A percentile compares a stretch with the other conserved stretches of the same genome.
Evolutionary conservation across 1,284 basidiomycete species (phyloP).

Genomic region (Cryptococcus floricola): DNA sequence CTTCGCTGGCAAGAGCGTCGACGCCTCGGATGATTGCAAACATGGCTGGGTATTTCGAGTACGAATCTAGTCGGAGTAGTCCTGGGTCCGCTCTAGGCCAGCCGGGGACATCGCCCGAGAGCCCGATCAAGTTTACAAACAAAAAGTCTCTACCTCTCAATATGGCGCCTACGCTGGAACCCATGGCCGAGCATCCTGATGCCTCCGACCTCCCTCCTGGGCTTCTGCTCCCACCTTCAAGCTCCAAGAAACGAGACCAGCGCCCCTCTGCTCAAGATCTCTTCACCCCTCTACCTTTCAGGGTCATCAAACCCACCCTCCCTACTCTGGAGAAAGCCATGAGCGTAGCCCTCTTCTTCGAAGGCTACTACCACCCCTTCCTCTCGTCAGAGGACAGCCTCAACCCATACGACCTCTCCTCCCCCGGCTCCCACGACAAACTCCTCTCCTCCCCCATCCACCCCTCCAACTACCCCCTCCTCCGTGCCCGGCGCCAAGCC

Average conservation of each 20-base stretch:
- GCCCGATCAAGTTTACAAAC: slow-evolving; percentile 5
- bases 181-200: not conserved
- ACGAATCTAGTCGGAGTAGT: not conserved
- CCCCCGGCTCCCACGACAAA: slow-evolving; percentile 6
- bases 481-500: slow-evolving; percentile 71
- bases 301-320: slow-evolving; percentile 69
- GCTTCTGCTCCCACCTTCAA: not conserved
- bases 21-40: slow-evolving; percentile 28
- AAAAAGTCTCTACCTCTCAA: slow-evolving; percentile 10
- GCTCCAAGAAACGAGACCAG: slow-evolving; percentile 2
- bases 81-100: slow-evolving; percentile 1
- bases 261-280: slow-evolving; percentile 12
- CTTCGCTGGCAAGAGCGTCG: slow-evolving; percentile 12
- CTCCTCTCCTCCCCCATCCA: slow-evolving; percentile 24
- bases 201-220: not conserved
- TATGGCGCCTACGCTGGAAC: slow-evolving; percentile 1
- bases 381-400: slow-evolving; percentile 45
- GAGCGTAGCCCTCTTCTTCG: slow-evolving; percentile 88
- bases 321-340: slow-evolving; percentile 89
- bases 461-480: slow-evolving; percentile 65
- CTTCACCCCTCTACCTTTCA: slow-evolving; percentile 23
- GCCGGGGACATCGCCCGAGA: slow-evolving; percentile 8
- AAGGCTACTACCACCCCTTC: slow-evolving; percentile 91
- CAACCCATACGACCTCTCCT: slow-evolving; percentile 11
- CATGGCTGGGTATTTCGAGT: slow-evolving; percentile 20